Base-by-base conservation (phyloP, 306 rosid species). In the Neltuma alba region DNA sequence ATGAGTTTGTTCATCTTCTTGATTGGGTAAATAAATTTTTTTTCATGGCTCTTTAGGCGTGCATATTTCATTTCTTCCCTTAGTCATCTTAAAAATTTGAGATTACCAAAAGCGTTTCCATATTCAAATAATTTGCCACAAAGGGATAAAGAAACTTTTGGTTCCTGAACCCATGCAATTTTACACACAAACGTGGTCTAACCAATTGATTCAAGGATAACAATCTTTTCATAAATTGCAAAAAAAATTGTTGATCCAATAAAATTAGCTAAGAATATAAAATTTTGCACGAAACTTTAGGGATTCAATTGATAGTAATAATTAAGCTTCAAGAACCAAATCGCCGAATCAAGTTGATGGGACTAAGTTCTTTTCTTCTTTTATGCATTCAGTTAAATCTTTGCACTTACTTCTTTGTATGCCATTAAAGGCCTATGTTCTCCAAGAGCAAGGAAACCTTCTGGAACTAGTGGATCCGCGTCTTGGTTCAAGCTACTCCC, bases 371-470 rank as follows among this genome's bases (percentile, higher is more conserved):
- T 63, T 15, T 34, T 72, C 48, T 27, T 34, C 38, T 25, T 25
- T 31, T 1, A 31, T 36, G 1, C 15, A 10, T 58, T 58, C 14
- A 20, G 31, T 27, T 14, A 30, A 62, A 30, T 16, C 75, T 58
- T 79, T 40, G 48, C 41, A 0, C 38, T 45, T 73, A 9, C 31
- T 31, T 57, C 34, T 54, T 70, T 72, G 73, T 71, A 69, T 80
- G 76, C 21, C 34, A 62, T 41, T 79, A 25, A 52, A 91, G 98
- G 97, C 98, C 60, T 92, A 89, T 23, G 96, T 90, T 50, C 90
- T 86, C 16, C 97, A 94, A 85, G 98, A 94, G 81, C 94, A 94
- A 89, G 98, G 94, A 81, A 94, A 86, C 79, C 89, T 94, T 71
- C 83, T 94, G 6, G 94, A 92, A n/a, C 81, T 94, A 11, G 94